These are phyloP conservation scores for Pelargonium cotyledonis DNA, from an alignment of 441 rosid species.

Conservation along the genomic window DNA sequence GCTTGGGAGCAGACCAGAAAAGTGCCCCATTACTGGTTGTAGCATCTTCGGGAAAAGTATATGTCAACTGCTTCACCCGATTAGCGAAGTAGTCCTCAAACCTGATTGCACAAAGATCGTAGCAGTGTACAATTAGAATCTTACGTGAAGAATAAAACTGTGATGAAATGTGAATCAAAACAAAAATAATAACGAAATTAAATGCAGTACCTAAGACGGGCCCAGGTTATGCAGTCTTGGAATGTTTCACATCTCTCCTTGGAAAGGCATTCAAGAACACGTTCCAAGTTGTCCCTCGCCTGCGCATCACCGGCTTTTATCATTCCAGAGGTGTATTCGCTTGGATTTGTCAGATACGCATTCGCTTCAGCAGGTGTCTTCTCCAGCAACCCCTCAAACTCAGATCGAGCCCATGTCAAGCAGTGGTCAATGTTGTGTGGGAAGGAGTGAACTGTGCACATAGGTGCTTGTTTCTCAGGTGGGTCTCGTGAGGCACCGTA, in stretches of 20 bases:
- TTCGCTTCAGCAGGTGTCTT: conserved; percentile 86
- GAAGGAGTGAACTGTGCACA: conserved; percentile 91
- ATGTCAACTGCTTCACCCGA: conserved; percentile 81
- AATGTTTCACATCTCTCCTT: conserved; percentile 64
- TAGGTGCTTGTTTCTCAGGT: conserved; percentile 93
- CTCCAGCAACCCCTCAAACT: conserved; percentile 88
- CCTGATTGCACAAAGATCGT: conserved; percentile 30
- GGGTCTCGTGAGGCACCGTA: conserved; percentile 93
- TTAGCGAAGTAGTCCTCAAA: conserved; percentile 81
- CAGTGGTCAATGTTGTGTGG: conserved; percentile 96
- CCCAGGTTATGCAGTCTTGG: conserved; percentile 82
- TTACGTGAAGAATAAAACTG: background rate
- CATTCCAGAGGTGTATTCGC: conserved; percentile 62
- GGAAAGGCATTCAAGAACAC: conserved; percentile 77
- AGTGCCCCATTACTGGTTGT: conserved; percentile 76
- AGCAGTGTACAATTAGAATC: background rate
- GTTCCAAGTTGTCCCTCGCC: conserved; percentile 77
- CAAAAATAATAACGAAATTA: background rate
- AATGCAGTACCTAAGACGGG: conserved; percentile 55
- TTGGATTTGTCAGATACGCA: conserved; percentile 64
- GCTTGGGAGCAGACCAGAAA: conserved; percentile 95
- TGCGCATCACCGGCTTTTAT: conserved; percentile 87
- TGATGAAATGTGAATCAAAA: background rate
- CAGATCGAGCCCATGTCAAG: conserved; percentile 94
- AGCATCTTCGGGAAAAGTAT: conserved; percentile 91